Evolutionary conservation across 352 stramenopile genomes (phyloP), one percentile per base, ranked within the genome.

Genomic region (Pythium phragmiticola): DNA sequence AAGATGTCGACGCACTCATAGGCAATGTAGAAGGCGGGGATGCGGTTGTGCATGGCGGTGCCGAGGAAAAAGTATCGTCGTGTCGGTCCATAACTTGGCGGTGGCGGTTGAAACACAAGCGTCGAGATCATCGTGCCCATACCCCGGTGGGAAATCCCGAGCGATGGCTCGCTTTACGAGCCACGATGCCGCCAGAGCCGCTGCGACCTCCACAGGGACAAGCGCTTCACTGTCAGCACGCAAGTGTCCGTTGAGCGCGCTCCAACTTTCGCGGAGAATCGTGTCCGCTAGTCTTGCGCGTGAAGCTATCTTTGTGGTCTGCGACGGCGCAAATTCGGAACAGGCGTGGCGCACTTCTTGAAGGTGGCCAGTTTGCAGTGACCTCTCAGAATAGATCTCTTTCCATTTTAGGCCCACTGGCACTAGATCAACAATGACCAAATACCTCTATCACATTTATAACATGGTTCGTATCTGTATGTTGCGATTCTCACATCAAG

Each of bases 21-120:
- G 73, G 96, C 88, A 64, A 98, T 97, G 74, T 94, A 98, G 69
- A 99, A 99, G 13, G 95, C 94, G 6, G 93, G 90, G 68, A 99
- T 98, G 30, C 84, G 77, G 65, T 89, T 85, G 63, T 93, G 83
- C 63, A 87, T 83, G 19, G 82, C 67, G 23, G 90, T 99, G 39
- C 88, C 89, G 12, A 98, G 83, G 82, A 97, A 98, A 58, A 98
- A 98, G 68, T 98, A 97, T 52, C 89, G 81, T 56, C 86, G 72
- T 36, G 81, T 92, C 66, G 82, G 87, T 37, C 76, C 74, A 59
- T 95, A 96, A 16, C 81, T 88, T 23, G 82, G 60, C 33, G 70
- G 64, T 30, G 90, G 90, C n/a, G 90, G 89, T 68, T 97, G 90
- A 63, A 96, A 97, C 41, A 97, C 86, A 42, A 97, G 75, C 48